Conservation (phyloP, 805 yeast genomes). For the Schwanniomyces sp. region DNA sequence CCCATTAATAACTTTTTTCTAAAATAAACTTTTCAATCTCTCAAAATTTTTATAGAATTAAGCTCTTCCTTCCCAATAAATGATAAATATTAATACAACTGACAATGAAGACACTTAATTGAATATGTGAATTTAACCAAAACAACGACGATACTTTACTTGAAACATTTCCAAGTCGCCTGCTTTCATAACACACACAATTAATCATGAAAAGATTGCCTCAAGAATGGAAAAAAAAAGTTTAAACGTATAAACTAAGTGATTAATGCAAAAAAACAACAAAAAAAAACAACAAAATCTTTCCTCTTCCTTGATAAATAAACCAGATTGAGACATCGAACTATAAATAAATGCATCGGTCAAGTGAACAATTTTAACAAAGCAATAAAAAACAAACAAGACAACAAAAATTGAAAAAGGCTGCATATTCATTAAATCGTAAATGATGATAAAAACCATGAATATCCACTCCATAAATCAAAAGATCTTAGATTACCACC, state of each 20-base stretch:
- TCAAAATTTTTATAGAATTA: slow-evolving; percentile 5
- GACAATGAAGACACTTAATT: slow-evolving; percentile 3
- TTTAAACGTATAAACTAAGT: slow-evolving; percentile 21
- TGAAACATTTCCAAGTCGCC: too few relatives aligned
- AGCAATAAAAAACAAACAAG: slow-evolving; percentile 5
- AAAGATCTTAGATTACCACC: slow-evolving; percentile 33
- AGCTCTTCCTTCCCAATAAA: slow-evolving; percentile 10
- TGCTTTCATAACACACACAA: not conserved
- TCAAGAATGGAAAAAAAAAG: slow-evolving; percentile 8
- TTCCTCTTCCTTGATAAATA: slow-evolving; percentile 17
- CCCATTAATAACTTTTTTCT: slow-evolving; percentile 23
- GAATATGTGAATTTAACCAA: not conserved
- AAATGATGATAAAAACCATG: not conserved
- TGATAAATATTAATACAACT: slow-evolving; percentile 6
- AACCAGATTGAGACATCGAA: slow-evolving; percentile 26
- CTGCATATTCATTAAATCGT: slow-evolving; percentile 7
- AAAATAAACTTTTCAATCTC: slow-evolving; percentile 14
- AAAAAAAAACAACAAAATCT: slow-evolving; percentile 13
- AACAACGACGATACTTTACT: not conserved
- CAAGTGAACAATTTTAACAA: slow-evolving; percentile 11
- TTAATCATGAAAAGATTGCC: slow-evolving; percentile 14
- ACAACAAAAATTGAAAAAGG: slow-evolving; percentile 3
- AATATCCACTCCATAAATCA: slow-evolving; percentile 2
- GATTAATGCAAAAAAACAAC: slow-evolving; percentile 21
- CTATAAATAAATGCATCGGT: slow-evolving; percentile 12